These are phyloP conservation scores for Cadophora sp. DNA, from an alignment of 2,329 filamentous ascomycete species.

Conservation along the genomic window DNA sequence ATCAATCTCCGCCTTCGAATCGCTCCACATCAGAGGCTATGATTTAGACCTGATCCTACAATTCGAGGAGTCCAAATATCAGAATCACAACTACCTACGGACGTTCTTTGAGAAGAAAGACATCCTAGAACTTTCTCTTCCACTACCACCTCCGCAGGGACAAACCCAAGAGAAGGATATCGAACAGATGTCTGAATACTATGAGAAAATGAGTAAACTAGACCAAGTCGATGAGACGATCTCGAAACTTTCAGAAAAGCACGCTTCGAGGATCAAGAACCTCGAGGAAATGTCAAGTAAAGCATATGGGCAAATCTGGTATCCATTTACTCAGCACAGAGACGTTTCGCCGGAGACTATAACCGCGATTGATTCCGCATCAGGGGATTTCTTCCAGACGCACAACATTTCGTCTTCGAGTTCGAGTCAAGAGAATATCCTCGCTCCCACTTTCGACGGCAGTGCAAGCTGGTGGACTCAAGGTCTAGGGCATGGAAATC, in stretches of 20 bases:
- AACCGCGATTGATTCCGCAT: conserved; percentile 79
- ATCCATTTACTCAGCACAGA: conserved; percentile 85
- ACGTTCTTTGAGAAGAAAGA: conserved; percentile 69
- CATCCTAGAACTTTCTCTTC: conserved; percentile 63
- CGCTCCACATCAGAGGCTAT: conserved; percentile 78
- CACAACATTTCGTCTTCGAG: conserved; percentile 24
- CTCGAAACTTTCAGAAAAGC: conserved; percentile 57
- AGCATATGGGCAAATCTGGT: conserved; percentile 77
- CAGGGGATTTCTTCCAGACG: conserved; percentile 80
- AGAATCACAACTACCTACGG: conserved; percentile 71
- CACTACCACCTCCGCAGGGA: conserved; percentile 61
- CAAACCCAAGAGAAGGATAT: conserved; percentile 54
- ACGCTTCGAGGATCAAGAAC: conserved; percentile 61
- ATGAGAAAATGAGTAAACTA: conserved; percentile 54
- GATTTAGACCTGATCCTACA: conserved; percentile 74
- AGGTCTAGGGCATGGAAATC: conserved; percentile 81
- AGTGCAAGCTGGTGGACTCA: conserved; percentile 95
- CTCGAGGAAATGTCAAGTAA: conserved; percentile 66
- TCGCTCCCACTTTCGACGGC: conserved; percentile 77
- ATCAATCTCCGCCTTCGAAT: conserved; percentile 82
- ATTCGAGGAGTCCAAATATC: conserved; percentile 70
- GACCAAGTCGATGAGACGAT: conserved; percentile 55
- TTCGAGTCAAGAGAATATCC: conserved; percentile 45
- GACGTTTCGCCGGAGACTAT: conserved; percentile 67
- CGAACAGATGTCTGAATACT: conserved; percentile 68